Conservation (phyloP, 2,329 filamentous ascomycete genomes). For the Tothia fuscella region DNA sequence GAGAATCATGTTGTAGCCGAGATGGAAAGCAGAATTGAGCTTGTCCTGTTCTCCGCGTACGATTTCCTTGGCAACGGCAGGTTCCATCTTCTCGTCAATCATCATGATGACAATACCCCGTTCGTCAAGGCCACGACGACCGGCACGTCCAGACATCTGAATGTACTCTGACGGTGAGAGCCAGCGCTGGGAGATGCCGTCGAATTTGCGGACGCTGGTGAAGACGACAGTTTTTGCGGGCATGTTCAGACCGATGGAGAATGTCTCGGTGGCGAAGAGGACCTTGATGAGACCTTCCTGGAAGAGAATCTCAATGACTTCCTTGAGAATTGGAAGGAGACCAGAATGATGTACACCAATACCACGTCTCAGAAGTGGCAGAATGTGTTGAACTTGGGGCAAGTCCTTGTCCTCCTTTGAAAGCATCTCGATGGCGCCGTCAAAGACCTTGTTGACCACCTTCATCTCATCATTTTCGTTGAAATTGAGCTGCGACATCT, state of each 20-base stretch:
- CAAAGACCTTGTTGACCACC: constrained; percentile 89
- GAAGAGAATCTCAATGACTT: constrained; percentile 97
- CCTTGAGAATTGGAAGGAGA: constrained; percentile 87
- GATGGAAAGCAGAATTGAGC: constrained; percentile 92
- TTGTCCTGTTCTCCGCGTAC: constrained; percentile 95
- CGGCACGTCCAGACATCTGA: constrained; percentile 96
- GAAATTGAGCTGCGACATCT: constrained; percentile 79
- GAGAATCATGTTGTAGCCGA: constrained; percentile 98
- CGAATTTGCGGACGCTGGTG: constrained; percentile 89
- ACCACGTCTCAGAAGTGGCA: constrained; percentile 78
- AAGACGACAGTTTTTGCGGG: constrained; percentile 99
- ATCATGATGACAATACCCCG: constrained; percentile 99
- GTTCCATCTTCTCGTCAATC: constrained; percentile 94
- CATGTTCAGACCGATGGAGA: constrained; percentile 98
- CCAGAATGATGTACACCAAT: constrained; percentile 98
- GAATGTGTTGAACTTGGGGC: constrained; percentile 80
- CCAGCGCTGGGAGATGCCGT: constrained; percentile 68
- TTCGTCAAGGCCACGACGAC: constrained; percentile 92
- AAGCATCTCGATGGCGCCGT: constrained; percentile 81
- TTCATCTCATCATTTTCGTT: constrained; percentile 93
- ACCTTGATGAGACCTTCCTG: constrained; percentile 98
- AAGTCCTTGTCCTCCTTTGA: constrained; percentile 83
- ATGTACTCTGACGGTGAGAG: constrained; percentile 94
- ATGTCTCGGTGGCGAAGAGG: constrained; percentile 93
- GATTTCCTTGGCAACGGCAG: constrained; percentile 83